phyloP scores from a whole-genome alignment of 257 asterid species.

The Solanum rostratum region DNA sequence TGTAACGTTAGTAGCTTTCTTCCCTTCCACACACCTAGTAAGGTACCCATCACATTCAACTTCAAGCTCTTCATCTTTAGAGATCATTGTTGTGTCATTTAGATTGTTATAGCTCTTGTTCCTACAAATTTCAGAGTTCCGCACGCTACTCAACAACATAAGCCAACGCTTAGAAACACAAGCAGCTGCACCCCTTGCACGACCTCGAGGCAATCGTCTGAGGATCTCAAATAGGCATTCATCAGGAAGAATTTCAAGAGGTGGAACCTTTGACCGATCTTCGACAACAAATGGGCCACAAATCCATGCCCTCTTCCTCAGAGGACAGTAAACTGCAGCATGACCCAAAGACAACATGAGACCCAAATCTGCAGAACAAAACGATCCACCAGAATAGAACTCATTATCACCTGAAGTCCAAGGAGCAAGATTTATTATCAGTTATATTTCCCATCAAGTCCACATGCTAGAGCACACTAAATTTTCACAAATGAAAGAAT shows the following conservation, averaged over 20 bases:
- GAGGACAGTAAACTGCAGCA: constrained; percentile 60
- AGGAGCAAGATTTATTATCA: not conserved
- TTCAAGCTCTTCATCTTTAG: not conserved
- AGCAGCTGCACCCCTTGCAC: constrained; percentile 62
- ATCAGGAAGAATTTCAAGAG: constrained; percentile 73
- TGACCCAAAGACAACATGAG: constrained; percentile 46
- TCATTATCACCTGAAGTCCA: constrained; percentile 65
- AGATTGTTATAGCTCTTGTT: constrained; percentile 14
- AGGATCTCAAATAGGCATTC: constrained; percentile 90
- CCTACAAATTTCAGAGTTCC: constrained; percentile 45
- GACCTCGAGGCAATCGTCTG: constrained; percentile 53
- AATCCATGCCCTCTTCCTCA: constrained; percentile 60
- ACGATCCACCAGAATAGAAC: constrained; percentile 31
- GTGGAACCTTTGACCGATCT: constrained; percentile 23
- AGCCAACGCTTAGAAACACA: constrained; percentile 94
- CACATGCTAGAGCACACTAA: not conserved
- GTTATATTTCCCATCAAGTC: not conserved
- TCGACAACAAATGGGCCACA: constrained; percentile 29
- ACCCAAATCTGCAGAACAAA: constrained; percentile 48
- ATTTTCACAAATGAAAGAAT: not conserved
- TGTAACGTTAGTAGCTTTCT: constrained; percentile 7
- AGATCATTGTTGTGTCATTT: not conserved
- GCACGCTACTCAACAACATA: constrained; percentile 41
- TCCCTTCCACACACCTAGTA: constrained; percentile 10
- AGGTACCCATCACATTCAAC: constrained; percentile 6